A percentile compares a stretch with the other conserved stretches of the same genome.
Conservation (phyloP, 768 basidiomycete species). For the Mrakia gelida region DNA sequence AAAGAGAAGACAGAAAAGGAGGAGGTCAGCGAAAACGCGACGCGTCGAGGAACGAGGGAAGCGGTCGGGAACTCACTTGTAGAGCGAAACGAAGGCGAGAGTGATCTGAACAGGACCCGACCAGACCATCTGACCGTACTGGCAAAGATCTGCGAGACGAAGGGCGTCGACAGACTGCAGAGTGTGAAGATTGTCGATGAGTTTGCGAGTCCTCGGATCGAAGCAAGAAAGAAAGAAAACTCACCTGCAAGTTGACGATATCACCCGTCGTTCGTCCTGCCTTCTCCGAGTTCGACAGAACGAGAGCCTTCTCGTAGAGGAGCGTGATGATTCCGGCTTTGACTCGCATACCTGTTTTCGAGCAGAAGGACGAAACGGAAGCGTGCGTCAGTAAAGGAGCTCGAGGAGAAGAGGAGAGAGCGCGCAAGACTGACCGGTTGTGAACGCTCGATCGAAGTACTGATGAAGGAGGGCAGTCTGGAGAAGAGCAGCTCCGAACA, state of each 20-base stretch:
- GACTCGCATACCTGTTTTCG: conserved; percentile 85
- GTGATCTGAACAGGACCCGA: conserved; percentile 84
- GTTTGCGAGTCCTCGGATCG: background rate
- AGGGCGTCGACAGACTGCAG: conserved; percentile 78
- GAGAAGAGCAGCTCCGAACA: conserved; percentile 73
- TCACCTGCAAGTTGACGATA: conserved; percentile 67
- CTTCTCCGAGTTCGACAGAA: conserved; percentile 80
- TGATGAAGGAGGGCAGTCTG: conserved; percentile 80
- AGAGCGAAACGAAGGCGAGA: conserved; percentile 79
- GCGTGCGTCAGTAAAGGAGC: background rate
- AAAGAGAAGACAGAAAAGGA: background rate
- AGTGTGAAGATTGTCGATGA: background rate
- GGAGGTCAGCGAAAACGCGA: too few relatives aligned
- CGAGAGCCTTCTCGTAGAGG: conserved; percentile 80
- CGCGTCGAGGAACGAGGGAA: background rate
- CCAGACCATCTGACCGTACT: conserved; percentile 70
- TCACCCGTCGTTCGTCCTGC: conserved; percentile 73
- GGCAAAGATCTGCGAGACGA: conserved; percentile 72
- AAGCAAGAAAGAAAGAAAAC: background rate
- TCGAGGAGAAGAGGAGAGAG: too few relatives aligned
- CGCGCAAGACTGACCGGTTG: conserved; percentile 38
- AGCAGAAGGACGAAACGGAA: conserved; percentile 41
- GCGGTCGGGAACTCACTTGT: conserved; percentile 23
- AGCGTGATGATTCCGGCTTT: conserved; percentile 78
- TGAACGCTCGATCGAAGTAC: conserved; percentile 72